These are phyloP conservation scores for Blastomyces emzantsi DNA, from an alignment of 2,329 filamentous ascomycete genomes.

Conservation along the genomic window DNA sequence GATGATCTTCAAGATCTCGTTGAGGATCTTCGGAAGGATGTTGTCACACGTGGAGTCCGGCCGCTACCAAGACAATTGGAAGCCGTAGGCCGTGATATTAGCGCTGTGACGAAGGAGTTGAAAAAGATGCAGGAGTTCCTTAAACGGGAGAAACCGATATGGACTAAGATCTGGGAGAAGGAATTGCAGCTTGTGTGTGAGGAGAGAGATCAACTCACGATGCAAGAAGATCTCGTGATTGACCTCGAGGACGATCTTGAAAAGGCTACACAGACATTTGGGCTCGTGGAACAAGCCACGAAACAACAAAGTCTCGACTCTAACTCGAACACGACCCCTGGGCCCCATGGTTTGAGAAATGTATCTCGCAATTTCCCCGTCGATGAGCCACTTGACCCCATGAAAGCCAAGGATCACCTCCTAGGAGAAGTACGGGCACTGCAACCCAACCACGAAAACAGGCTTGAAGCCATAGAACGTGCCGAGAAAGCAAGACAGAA, in stretches of 20 bases:
- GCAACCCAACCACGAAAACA: conserved; percentile 86
- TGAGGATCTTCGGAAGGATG: conserved; percentile 94
- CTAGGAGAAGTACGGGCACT: conserved; percentile 88
- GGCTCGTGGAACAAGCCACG: conserved; percentile 93
- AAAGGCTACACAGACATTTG: conserved; percentile 87
- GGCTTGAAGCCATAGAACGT: conserved; percentile 93
- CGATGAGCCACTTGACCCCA: conserved; percentile 56
- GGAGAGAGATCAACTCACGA: conserved; percentile 84
- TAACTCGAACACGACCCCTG: conserved; percentile 25
- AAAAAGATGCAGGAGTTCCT: conserved; percentile 93
- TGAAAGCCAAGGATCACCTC: conserved; percentile 79
- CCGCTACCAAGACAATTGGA: conserved; percentile 87
- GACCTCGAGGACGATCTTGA: conserved; percentile 92
- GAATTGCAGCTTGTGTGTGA: conserved; percentile 93
- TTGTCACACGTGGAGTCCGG: conserved; percentile 84
- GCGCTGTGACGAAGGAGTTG: conserved; percentile 69
- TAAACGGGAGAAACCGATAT: conserved; percentile 78
- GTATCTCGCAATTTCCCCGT: conserved; percentile 45
- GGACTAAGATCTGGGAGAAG: conserved; percentile 99
- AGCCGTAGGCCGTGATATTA: conserved; percentile 78
- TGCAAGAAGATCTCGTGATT: conserved; percentile 90
- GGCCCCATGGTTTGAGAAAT: conserved; percentile 37
- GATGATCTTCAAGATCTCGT: conserved; percentile 97
- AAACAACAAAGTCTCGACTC: conserved; percentile 83
- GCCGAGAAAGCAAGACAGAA: conserved; percentile 85